Percentiles rank a stretch among this genome's conserved stretches.
These are phyloP conservation scores for Suillus paluster DNA, from an alignment of 768 basidiomycete species.

Conservation along the genomic window DNA sequence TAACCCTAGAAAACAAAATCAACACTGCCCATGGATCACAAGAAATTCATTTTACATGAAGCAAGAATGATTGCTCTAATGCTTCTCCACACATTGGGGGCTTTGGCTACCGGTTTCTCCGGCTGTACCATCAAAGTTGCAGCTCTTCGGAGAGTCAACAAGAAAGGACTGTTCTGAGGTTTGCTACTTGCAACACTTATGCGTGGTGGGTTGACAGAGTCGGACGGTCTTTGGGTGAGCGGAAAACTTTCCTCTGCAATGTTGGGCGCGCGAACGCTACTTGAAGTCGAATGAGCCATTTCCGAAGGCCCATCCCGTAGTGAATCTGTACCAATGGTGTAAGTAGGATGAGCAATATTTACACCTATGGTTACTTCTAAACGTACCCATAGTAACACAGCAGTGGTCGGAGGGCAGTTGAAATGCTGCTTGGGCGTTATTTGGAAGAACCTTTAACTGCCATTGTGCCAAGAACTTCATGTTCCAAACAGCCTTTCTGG, in stretches of 20 bases:
- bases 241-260: background rate
- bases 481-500: background rate
- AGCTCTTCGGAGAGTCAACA: conserved; percentile 15
- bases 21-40: background rate
- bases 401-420: background rate
- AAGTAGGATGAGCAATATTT: background rate
- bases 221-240: background rate
- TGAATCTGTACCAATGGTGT: background rate
- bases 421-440: background rate
- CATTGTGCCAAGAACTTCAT: background rate
- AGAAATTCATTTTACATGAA: conserved; percentile 51
- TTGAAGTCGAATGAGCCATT: background rate
- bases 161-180: background rate
- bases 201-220: background rate
- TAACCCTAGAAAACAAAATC: conserved; percentile 49
- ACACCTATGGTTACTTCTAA: background rate
- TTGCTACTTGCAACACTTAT: background rate
- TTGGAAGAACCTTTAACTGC: background rate
- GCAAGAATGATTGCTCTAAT: conserved; percentile 56
- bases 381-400: background rate
- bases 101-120: conserved; percentile 36
- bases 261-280: background rate
- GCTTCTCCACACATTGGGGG: conserved; percentile 52
- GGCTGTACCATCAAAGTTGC: conserved; percentile 41
- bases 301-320: background rate